These are phyloP conservation scores for Leucaena leucocephala DNA, from an alignment of 306 rosid species.

Conservation along the genomic window DNA sequence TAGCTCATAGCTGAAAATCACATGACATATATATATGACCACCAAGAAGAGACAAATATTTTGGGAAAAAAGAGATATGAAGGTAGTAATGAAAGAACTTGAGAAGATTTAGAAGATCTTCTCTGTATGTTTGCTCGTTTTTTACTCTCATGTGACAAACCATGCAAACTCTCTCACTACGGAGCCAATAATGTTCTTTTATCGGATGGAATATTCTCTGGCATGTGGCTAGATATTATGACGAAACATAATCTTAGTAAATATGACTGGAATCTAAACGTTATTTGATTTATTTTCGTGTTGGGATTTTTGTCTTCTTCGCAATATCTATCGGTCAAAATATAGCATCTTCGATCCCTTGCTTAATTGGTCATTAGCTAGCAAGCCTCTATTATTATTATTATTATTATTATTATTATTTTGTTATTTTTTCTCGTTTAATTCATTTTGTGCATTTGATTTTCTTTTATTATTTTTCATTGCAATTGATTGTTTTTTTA, in stretches of 20 bases:
- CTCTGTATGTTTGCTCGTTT: background rate
- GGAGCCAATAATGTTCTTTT: slow-evolving; percentile 28
- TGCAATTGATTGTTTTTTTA: background rate
- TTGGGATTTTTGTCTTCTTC: slow-evolving; percentile 39
- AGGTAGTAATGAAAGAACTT: background rate
- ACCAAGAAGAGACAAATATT: background rate
- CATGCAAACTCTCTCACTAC: background rate
- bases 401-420: slow-evolving; percentile 17
- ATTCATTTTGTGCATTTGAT: background rate
- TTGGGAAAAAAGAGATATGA: background rate
- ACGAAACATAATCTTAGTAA: slow-evolving; percentile 47
- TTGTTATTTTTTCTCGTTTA: background rate
- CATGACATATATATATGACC: background rate
- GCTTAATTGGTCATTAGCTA: slow-evolving; percentile 12
- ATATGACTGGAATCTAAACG: slow-evolving; percentile 47
- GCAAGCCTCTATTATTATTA: slow-evolving; percentile 12
- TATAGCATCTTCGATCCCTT: background rate
- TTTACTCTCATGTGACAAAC: slow-evolving; percentile 21
- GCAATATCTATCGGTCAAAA: slow-evolving; percentile 28
- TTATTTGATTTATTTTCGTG: slow-evolving; percentile 29
- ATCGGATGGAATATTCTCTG: slow-evolving; percentile 56
- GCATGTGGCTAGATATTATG: slow-evolving; percentile 66
- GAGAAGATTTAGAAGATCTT: slow-evolving; percentile 1
- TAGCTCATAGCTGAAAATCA: background rate
- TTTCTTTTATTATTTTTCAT: background rate